Percentiles rank a stretch among this genome's conserved stretches.
Evolutionary conservation across 1,139 yeast genomes (phyloP).

Genomic region (Neolecta irregularis): DNA sequence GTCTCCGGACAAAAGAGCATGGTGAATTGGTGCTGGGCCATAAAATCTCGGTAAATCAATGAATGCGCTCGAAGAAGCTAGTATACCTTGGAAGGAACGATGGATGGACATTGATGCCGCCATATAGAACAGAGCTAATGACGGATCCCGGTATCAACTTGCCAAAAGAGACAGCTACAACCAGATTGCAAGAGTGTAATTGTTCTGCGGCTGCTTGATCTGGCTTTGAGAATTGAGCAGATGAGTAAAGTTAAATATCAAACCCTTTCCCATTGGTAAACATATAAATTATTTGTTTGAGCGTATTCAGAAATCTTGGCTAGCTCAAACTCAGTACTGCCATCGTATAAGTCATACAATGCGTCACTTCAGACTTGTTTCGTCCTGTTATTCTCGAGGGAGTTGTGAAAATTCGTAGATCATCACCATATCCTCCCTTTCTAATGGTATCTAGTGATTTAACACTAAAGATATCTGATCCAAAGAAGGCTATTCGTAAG

Average conservation of each 20-base stretch:
- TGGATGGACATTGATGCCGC: conserved; percentile 87
- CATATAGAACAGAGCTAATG: conserved; percentile 34
- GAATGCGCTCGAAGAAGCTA: neutral
- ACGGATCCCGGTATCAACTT: conserved; percentile 52
- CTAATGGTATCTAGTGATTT: too few relatives aligned
- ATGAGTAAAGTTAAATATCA: conserved; percentile 17
- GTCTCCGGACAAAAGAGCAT: conserved; percentile 54
- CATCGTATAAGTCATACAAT: too few relatives aligned
- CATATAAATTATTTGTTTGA: neutral
- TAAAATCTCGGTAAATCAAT: conserved; percentile 32
- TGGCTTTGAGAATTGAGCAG: conserved; percentile 5
- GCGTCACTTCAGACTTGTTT: too few relatives aligned
- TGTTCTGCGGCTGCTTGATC: conserved; percentile 12
- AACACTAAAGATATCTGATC: neutral
- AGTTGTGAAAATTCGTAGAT: conserved; percentile 33
- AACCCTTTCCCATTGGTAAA: neutral
- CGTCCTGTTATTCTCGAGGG: too few relatives aligned
- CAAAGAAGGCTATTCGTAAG: conserved; percentile 3
- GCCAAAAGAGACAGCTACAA: conserved; percentile 86
- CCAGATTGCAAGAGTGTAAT: conserved; percentile 54
- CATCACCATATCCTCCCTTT: conserved; percentile 47
- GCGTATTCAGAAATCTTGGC: conserved; percentile 34
- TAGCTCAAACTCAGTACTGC: conserved; percentile 44
- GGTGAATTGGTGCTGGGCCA: conserved; percentile 86
- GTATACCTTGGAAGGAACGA: conserved; percentile 48